Base-by-base conservation (phyloP, 805 yeast species). In the Cyberlindnera suaveolens region DNA sequence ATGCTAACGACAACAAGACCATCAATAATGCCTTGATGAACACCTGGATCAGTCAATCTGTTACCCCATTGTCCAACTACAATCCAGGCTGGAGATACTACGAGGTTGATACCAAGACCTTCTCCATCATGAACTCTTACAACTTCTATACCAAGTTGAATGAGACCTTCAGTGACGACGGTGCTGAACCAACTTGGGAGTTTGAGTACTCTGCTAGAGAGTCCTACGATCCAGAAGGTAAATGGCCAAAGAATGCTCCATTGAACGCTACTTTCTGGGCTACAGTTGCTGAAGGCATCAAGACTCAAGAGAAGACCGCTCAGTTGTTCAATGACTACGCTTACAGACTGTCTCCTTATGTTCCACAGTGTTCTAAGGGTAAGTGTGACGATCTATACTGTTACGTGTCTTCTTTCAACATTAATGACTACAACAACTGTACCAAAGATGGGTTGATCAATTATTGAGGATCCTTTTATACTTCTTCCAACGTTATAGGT, bases 21-120 rank as follows among this genome's bases (percentile, higher is more conserved):
- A 67, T 67, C 31, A 73, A 67, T 5, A 64, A 65, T 31, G 79
- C 76, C 5, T 50, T 80, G 30, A 72, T 73, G 51, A 70, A 76
- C 64, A 81, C 83, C 1, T 81, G 82, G 80, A 70, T 82, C 44
- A 71, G 76, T 3, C 88, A 79, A 45, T 77, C 86, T 0, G 74
- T 82, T 33, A 80, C 87, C 7, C 85, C 88, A 8, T 68, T 70
- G 54, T 62, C 67, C 7, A 69, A 76, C 39, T 70, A 74, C 50
- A 82, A 82, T 58, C 90, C 90, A 6, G 72, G 80, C 17, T 82
- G 86, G 84, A 73, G 85, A 58, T 81, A 80, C 63, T 83, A 82
- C 54, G 78, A 77, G 50, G 80, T 82, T 42, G 87, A 82, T 57
- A 63, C 72, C 18, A 61, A 72, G 49, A 72, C 85, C 6, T 80